Evolutionary conservation across 495 filamentous ascomycete genomes (phyloP).

Genomic region (Penicillium parvum): DNA sequence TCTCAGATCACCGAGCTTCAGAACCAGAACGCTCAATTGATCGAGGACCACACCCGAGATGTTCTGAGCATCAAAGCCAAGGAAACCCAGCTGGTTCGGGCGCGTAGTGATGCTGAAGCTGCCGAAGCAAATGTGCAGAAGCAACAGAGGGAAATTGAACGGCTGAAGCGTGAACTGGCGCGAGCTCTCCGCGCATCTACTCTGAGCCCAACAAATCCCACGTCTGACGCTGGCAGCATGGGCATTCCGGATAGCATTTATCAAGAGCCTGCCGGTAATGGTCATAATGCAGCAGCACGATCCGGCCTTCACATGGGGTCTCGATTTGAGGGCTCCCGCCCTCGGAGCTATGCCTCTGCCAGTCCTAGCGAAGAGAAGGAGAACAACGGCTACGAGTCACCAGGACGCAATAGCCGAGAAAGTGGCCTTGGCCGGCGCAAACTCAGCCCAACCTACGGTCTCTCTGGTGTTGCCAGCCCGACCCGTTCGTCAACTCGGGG

Average conservation of each 20-base stretch:
- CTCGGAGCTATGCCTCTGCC: constrained; percentile 63
- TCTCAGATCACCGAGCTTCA: constrained; percentile 84
- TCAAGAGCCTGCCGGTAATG: constrained; percentile 31
- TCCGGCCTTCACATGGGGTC: constrained; percentile 35
- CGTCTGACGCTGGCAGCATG: constrained; percentile 32
- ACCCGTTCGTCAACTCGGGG: constrained; percentile 40
- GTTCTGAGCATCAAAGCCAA: constrained; percentile 96
- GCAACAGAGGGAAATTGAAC: constrained; percentile 82
- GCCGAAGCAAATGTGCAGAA: constrained; percentile 79
- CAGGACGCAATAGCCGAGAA: constrained; percentile 31
- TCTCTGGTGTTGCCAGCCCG: constrained; percentile 56
- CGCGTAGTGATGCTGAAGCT: constrained; percentile 82
- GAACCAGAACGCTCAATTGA: constrained; percentile 92
- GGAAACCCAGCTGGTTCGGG: constrained; percentile 92
- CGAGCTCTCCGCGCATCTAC: constrained; percentile 43
- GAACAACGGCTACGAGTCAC: constrained; percentile 50
- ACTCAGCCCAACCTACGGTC: constrained; percentile 43
- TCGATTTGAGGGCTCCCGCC: constrained; percentile 36
- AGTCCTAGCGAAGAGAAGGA: constrained; percentile 82
- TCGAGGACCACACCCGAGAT: constrained; percentile 95
- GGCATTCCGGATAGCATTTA: constrained; percentile 35
- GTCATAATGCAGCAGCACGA: constrained; percentile 28
- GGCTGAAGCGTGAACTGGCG: constrained; percentile 74
- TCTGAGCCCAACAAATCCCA: constrained; percentile 34
- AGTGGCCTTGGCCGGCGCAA: constrained; percentile 39